phyloP scores from a whole-genome alignment of 768 basidiomycete genomes.

The Phylloporus sp. region DNA sequence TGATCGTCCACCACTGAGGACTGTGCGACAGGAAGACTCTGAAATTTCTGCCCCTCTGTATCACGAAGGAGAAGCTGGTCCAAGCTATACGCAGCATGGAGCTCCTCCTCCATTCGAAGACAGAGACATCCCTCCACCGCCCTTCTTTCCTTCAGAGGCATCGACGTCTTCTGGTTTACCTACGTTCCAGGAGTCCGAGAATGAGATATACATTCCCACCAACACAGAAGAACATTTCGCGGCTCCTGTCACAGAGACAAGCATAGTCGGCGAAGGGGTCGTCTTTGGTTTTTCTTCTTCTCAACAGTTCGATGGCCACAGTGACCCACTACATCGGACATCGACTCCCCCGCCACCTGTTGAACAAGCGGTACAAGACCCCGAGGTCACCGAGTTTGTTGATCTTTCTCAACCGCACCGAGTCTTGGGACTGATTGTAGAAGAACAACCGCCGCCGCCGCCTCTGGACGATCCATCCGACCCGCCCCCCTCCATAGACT shows the following conservation, averaged over 20 bases:
- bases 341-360: conserved; percentile 73
- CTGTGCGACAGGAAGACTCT: conserved; percentile 63
- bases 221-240: conserved; percentile 36
- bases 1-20: conserved; percentile 71
- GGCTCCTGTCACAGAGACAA: conserved; percentile 28
- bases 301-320: conserved; percentile 81
- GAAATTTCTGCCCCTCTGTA: conserved; percentile 63
- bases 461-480: conserved; percentile 85
- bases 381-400: conserved; percentile 64
- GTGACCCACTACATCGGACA: conserved; percentile 59
- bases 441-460: conserved; percentile 61
- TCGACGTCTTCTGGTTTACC: conserved; percentile 61
- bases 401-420: conserved; percentile 56
- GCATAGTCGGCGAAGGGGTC: conserved; percentile 69
- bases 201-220: conserved; percentile 64
- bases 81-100: conserved; percentile 58
- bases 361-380: conserved; percentile 69
- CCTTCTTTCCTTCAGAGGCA: conserved; percentile 50
- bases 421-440: conserved; percentile 55
- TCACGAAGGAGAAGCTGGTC: conserved; percentile 70
- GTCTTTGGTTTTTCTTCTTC: conserved; percentile 68
- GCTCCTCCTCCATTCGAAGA: conserved; percentile 87
- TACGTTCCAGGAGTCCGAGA: conserved; percentile 78
- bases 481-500: conserved; percentile 86
- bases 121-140: conserved; percentile 72